These are phyloP conservation scores for Paracoccidioides lutzii DNA, from an alignment of 2,329 filamentous ascomycete species.

Conservation along the genomic window DNA sequence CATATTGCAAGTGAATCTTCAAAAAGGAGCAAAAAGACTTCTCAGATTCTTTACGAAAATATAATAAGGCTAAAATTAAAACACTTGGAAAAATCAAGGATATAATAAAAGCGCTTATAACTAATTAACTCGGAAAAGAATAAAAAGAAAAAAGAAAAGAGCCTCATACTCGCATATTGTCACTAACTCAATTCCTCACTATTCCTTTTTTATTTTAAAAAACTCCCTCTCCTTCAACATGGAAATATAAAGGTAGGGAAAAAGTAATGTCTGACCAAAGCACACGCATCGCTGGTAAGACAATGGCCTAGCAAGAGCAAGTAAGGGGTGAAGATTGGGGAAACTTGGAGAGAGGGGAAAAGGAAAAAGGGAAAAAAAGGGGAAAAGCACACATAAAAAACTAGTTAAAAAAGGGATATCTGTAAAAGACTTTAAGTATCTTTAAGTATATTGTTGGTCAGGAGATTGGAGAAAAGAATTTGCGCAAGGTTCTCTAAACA, in stretches of 20 bases:
- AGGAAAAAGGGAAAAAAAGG: slow-evolving; percentile 12
- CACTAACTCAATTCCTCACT: slow-evolving; percentile 4
- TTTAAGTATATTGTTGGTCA: not conserved
- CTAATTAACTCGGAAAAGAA: not conserved
- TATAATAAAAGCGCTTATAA: not conserved
- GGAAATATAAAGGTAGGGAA: not conserved
- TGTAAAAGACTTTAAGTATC: slow-evolving; percentile 18
- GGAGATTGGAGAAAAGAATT: not conserved
- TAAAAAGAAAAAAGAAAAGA: not conserved
- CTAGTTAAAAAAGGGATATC: slow-evolving; percentile 27
- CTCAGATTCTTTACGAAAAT: no score
- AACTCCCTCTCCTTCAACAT: slow-evolving; percentile 3
- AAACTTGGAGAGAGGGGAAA: slow-evolving; percentile 4
- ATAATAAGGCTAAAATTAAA: not conserved
- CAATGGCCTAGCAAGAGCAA: slow-evolving; percentile 3
- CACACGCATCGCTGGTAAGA: not conserved
- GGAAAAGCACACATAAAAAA: slow-evolving; percentile 12
- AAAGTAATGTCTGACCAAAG: not conserved
- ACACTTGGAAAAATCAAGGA: not conserved
- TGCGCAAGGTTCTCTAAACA: not conserved
- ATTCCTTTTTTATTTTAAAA: not conserved
- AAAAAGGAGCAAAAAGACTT: no score
- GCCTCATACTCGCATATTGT: slow-evolving; percentile 1
- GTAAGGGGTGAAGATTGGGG: not conserved
- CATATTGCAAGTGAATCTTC: no score